Conservation (phyloP, 192 early-diverging fungal genomes). For the Podila epigama region DNA sequence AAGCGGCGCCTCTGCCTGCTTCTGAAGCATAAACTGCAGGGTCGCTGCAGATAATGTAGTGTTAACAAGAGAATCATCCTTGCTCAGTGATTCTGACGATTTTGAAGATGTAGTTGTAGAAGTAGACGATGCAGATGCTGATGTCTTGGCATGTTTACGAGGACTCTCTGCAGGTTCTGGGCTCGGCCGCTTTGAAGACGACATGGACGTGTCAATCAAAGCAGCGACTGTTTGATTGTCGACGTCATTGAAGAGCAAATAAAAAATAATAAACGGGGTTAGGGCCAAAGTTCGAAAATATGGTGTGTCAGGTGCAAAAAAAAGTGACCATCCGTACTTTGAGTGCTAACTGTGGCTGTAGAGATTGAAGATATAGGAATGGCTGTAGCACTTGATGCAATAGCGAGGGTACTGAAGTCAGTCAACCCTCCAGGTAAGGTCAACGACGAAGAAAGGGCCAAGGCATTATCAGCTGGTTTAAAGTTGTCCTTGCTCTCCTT, state of each 20-base stretch:
- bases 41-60: slow-evolving; percentile 39
- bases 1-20: slow-evolving; percentile 35
- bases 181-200: slow-evolving; percentile 27
- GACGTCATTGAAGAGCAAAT: too few species aligned
- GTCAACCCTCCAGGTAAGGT: neutral
- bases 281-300: neutral
- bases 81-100: neutral
- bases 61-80: slow-evolving; percentile 8
- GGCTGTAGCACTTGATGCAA: neutral
- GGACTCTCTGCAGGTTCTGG: slow-evolving; percentile 25
- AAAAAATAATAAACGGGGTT: too few species aligned
- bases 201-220: neutral
- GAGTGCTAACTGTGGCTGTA: neutral
- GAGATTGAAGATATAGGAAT: neutral
- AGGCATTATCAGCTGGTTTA: neutral
- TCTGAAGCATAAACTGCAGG: slow-evolving; percentile 34
- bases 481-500: neutral
- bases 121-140: neutral
- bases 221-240: neutral
- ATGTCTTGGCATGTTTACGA: slow-evolving; percentile 23
- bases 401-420: neutral
- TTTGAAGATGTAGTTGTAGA: neutral
- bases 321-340: neutral
- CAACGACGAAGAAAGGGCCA: neutral
- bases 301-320: neutral